Base-by-base conservation (phyloP, 495 filamentous ascomycete species). In the Collariella sp. region DNA sequence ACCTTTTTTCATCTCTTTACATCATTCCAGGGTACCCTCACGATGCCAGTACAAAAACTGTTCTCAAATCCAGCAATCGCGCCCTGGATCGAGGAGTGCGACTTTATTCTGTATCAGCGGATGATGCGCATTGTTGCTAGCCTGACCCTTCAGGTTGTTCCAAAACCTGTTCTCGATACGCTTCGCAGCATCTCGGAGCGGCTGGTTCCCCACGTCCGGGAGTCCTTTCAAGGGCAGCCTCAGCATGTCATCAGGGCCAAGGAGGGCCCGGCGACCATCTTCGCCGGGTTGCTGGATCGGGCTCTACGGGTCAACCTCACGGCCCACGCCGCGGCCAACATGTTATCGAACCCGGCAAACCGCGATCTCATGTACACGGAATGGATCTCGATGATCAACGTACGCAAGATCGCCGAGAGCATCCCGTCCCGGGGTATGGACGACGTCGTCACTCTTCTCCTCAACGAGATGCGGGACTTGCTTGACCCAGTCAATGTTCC, bases 11-110 rank as follows among this genome's bases (percentile, higher is more conserved):
- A 91, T 60, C 83, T 95, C n/a, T 95, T 94, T 67, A 87, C 85
- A 33, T 91, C 91, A 9, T 97, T 97, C 69, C 87, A 94, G 57
- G 94, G 93, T 50, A 96, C 89, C 2, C 76, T 98, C 60, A 97
- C 93, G 15, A 90, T 95, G 65, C 94, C 94, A 3, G 89, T 96
- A n/a, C 91, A 96, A 70, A 96, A 91, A 69, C 77, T 98, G 11
- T 83, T 98, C 55, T 82, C 83, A 7, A 82, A 93, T 59, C 86
- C 85, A 2, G 81, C 79, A 51, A 74, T 98, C 45, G 87, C 89
- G 13, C 81, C 86, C 3, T 98, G 93, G 93, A 94, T 98, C 57
- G 85, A 88, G 61, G 85, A 94, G 64, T 95, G 89, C 61, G 93
- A 98, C 60, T 91, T 90, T 73, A 73, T 90, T 35, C 89, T 96